Evolutionary conservation across 2,329 filamentous ascomycete genomes (phyloP).

Genomic region (Verticillium tricorpus): DNA sequence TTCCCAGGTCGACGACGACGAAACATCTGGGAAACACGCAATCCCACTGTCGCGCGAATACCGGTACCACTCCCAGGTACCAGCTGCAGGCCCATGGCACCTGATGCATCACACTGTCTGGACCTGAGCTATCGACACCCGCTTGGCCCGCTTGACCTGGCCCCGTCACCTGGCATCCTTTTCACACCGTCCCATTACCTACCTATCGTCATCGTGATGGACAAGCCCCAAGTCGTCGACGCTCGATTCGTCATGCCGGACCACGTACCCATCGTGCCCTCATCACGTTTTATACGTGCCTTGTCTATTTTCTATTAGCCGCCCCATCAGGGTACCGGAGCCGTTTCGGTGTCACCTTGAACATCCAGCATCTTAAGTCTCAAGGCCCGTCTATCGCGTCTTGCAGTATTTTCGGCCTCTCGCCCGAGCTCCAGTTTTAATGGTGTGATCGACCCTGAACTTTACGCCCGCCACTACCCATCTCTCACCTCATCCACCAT

Average conservation of each 20-base stretch:
- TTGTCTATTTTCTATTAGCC: not conserved
- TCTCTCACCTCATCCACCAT: slow-evolving; percentile 12
- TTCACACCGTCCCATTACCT: not conserved
- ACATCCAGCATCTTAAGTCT: not conserved
- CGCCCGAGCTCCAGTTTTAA: slow-evolving; percentile 1
- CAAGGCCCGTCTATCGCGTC: not conserved
- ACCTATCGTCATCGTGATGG: not conserved
- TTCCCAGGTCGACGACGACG: not conserved
- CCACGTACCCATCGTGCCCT: not conserved
- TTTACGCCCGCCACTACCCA: not conserved
- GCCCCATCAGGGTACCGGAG: not conserved
- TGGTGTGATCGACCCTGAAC: slow-evolving; percentile 2
- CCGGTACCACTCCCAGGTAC: not conserved
- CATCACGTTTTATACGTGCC: not conserved
- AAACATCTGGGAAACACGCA: not conserved
- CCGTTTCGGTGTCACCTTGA: not conserved
- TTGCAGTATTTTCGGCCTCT: not conserved
- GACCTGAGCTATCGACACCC: not conserved
- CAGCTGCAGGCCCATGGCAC: not conserved
- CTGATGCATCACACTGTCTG: not conserved
- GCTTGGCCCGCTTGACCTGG: not conserved
- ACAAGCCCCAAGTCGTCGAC: not conserved
- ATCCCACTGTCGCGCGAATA: not conserved
- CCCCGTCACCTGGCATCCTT: not conserved
- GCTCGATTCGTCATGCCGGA: not conserved